Base-by-base conservation (phyloP, 371 early-diverging fungal species). In the Mortierella polycephala region DNA sequence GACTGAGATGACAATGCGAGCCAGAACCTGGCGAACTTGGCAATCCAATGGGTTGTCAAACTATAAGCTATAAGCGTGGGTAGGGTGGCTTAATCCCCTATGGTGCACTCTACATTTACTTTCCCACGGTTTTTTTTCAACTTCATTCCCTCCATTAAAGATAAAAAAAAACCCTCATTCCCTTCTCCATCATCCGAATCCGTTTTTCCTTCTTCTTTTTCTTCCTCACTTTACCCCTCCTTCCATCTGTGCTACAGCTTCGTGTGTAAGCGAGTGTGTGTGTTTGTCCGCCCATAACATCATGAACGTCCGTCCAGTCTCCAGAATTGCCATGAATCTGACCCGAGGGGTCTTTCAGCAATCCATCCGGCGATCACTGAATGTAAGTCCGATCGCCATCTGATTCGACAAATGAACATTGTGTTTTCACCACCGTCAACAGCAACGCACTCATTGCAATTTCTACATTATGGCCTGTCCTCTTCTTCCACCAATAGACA, bases 291-390 rank as follows among this genome's bases (percentile, higher is more conserved):
- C 30, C 30, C 30, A 30, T 37, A 42, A 13, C 12, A 60, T 18
- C 45, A 75, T 69, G 67, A 71, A 69, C 67, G 30, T 75, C 53
- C 76, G 67, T 37, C 67, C 71, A 8, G 16, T 52, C 60, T 62
- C 76, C 44, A 70, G 67, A 21, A 30, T 75, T 53, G 76, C 76
- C 45, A n/a, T 71, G 64, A 67, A 66, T 54, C 71, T 75, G 62
- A 75, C 76, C 56, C 57, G 71, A 4, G 64, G 60, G 41, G 57
- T 67, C 23, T 63, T 75, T 53, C 59, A 66, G 6, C 67, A 65
- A 39, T 59, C 75, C 12, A 12, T 66, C 23, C 52, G 61, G 40
- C 71, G 76, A 41, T 40, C 59, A 18, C 61, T 75, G 58, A 75
- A 71, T 45, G 76, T 75, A 75, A 57, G 44, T 30, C 30, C 50